Conservation (phyloP, 306 rosid genomes). For the Quercus engelmannii region DNA sequence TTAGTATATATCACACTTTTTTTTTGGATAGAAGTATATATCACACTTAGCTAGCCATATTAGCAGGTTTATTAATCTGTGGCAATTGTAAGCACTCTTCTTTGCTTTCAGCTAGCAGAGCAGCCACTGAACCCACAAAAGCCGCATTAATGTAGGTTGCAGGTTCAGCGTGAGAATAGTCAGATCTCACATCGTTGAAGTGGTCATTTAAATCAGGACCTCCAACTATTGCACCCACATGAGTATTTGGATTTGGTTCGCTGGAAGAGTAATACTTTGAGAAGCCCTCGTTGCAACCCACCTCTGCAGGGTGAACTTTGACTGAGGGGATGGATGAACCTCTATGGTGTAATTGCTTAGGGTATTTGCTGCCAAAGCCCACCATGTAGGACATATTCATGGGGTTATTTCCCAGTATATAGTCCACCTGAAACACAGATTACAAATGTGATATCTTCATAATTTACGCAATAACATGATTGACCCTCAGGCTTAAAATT, state of each 20-base stretch:
- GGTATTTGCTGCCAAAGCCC: conserved; percentile 70
- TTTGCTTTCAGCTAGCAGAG: conserved; percentile 33
- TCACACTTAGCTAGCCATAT: background rate
- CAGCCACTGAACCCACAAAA: conserved; percentile 68
- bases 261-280: conserved; percentile 39
- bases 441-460: background rate
- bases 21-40: too few species aligned
- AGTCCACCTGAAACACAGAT: conserved; percentile 55
- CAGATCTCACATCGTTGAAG: conserved; percentile 62
- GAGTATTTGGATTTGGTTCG: conserved; percentile 66
- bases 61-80: background rate
- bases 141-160: conserved; percentile 80
- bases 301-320: conserved; percentile 38
- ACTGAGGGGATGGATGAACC: conserved; percentile 81
- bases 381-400: conserved; percentile 74
- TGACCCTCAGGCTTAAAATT: too few species aligned
- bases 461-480: too few species aligned
- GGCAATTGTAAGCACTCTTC: background rate
- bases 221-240: conserved; percentile 80
- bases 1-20: background rate
- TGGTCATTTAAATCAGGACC: conserved; percentile 69
- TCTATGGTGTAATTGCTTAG: conserved; percentile 72
- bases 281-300: conserved; percentile 63
- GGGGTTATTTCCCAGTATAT: conserved; percentile 77
- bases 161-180: conserved; percentile 70